Evolutionary conservation across 805 yeast genomes (phyloP).

Genomic region (Isabelozyma gotoi): DNA sequence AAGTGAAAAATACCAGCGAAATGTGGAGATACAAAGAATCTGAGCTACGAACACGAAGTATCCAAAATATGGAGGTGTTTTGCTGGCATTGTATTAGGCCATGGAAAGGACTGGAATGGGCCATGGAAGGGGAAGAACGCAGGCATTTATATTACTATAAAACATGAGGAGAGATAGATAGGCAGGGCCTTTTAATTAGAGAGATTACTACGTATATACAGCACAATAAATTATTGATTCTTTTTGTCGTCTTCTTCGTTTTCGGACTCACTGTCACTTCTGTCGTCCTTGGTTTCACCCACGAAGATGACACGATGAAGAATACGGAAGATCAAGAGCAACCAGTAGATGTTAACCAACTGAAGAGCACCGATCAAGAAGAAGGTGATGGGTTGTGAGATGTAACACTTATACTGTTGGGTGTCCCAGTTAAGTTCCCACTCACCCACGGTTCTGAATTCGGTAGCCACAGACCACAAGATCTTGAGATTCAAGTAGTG

Average conservation of each 20-base stretch:
- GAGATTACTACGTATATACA: background rate
- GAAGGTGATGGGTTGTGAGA: constrained; percentile 89
- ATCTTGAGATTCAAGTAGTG: constrained; percentile 81
- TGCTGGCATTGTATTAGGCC: too few species aligned
- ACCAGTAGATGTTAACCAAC: constrained; percentile 85
- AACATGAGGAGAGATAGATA: background rate
- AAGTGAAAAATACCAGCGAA: background rate
- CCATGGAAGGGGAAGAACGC: too few species aligned
- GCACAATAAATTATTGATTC: constrained; percentile 7
- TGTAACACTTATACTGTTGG: constrained; percentile 95
- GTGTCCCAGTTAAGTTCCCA: constrained; percentile 79
- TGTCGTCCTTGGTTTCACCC: constrained; percentile 71
- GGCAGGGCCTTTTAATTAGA: background rate
- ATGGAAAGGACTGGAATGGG: too few species aligned
- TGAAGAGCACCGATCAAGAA: constrained; percentile 76
- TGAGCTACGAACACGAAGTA: too few species aligned
- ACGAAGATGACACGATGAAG: constrained; percentile 60
- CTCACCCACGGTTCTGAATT: constrained; percentile 82
- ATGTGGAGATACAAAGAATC: too few species aligned
- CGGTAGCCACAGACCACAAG: constrained; percentile 82
- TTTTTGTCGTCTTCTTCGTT: constrained; percentile 22
- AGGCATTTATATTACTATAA: too few species aligned
- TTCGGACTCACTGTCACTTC: constrained; percentile 83
- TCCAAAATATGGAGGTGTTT: too few species aligned
- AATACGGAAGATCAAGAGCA: constrained; percentile 76